Evolutionary conservation across 2,329 filamentous ascomycete species (phyloP).

Genomic region (Phaeosphaeria sp.): DNA sequence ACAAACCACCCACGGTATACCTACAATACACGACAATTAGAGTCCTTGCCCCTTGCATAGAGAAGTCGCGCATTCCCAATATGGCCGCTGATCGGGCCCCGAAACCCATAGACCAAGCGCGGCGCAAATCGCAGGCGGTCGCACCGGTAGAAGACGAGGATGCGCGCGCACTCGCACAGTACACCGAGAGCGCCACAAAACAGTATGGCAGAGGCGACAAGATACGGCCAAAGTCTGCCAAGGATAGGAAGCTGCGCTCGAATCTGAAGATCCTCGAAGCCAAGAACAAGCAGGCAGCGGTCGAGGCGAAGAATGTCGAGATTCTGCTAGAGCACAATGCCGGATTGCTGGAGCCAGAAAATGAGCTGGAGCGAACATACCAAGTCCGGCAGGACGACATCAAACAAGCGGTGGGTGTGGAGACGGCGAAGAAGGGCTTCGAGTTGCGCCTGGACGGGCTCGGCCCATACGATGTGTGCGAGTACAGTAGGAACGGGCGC

Average conservation of each 20-base stretch:
- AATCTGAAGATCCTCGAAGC: constrained; percentile 80
- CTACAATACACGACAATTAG: background rate
- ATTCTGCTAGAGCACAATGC: constrained; percentile 86
- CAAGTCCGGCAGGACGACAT: constrained; percentile 92
- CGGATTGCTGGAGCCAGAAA: constrained; percentile 88
- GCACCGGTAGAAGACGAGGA: constrained; percentile 37
- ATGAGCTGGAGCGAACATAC: constrained; percentile 88
- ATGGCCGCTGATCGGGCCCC: constrained; percentile 33
- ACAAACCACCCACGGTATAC: background rate
- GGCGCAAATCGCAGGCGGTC: constrained; percentile 31
- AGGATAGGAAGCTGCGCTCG: constrained; percentile 87
- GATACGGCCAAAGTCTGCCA: constrained; percentile 75
- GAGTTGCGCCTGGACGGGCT: constrained; percentile 79
- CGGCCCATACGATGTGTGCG: constrained; percentile 85
- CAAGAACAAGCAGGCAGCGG: constrained; percentile 80
- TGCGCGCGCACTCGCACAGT: constrained; percentile 38
- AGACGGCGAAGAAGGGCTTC: constrained; percentile 91
- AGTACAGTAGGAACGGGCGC: constrained; percentile 89
- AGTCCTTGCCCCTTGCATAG: background rate
- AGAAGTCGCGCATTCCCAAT: background rate
- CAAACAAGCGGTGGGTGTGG: constrained; percentile 72
- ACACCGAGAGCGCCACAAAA: constrained; percentile 63
- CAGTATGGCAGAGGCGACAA: constrained; percentile 84
- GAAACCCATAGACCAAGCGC: constrained; percentile 21
- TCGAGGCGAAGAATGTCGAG: constrained; percentile 93